Percentiles rank a stretch among this genome's conserved stretches.
Evolutionary conservation across 1,284 basidiomycete genomes (phyloP).

Genomic region (Fomes fomentarius): DNA sequence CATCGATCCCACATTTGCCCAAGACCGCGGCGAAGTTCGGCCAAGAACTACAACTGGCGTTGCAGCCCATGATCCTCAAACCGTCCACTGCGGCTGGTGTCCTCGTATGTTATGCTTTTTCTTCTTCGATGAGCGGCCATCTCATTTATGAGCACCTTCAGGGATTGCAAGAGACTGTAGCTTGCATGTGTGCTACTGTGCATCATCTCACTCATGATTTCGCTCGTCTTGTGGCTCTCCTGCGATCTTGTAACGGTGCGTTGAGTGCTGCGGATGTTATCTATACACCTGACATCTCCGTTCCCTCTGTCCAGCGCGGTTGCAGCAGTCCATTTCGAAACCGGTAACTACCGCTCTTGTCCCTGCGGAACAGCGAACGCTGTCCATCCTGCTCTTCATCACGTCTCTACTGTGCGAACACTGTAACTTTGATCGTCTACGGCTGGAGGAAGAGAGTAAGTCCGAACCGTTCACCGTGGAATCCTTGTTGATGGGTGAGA

Average conservation of each 20-base stretch:
- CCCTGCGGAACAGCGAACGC: conserved; percentile 42
- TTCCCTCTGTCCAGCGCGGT: conserved; percentile 47
- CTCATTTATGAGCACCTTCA: conserved; percentile 32
- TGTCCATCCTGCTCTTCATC: conserved; percentile 78
- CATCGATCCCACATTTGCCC: conserved; percentile 86
- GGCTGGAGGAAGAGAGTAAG: conserved; percentile 59
- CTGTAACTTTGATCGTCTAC: conserved; percentile 83
- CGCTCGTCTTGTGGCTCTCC: conserved; percentile 69
- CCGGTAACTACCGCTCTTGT: conserved; percentile 29
- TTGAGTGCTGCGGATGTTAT: conserved; percentile 4
- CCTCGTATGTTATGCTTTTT: conserved; percentile 42
- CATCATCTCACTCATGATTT: conserved; percentile 89
- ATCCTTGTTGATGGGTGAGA: neutral
- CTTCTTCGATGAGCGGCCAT: neutral
- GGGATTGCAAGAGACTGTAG: conserved; percentile 88
- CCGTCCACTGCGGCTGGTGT: conserved; percentile 70
- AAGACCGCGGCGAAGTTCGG: conserved; percentile 87
- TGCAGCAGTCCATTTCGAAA: conserved; percentile 54
- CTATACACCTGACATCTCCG: neutral
- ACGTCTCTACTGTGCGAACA: conserved; percentile 86
- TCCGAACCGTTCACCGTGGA: neutral
- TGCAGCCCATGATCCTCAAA: conserved; percentile 89
- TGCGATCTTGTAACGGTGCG: conserved; percentile 84
- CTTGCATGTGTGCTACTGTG: conserved; percentile 88
- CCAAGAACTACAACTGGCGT: conserved; percentile 76